Conservation (phyloP, 2,329 filamentous ascomycete genomes). For the Trichoderma endophyticum region DNA sequence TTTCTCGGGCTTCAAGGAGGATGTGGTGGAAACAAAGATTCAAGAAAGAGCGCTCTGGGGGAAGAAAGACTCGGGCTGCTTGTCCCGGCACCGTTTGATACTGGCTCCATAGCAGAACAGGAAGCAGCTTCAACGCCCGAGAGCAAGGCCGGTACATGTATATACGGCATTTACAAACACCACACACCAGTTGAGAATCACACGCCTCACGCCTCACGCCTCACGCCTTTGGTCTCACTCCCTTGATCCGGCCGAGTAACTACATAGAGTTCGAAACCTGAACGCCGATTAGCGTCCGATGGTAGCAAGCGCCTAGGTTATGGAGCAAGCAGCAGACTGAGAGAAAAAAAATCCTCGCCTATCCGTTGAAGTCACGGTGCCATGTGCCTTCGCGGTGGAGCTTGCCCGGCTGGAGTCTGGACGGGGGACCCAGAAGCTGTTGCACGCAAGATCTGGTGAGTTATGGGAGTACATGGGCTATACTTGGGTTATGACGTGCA, state of each 20-base stretch:
- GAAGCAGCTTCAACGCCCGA: slow-evolving; percentile 10
- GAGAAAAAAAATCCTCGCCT: slow-evolving; percentile 10
- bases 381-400: slow-evolving; percentile 18
- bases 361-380: slow-evolving; percentile 19
- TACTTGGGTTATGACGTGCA: slow-evolving; percentile 7
- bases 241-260: slow-evolving; percentile 4
- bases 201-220: background rate
- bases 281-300: slow-evolving; percentile 19
- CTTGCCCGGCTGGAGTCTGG: slow-evolving; percentile 4
- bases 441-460: slow-evolving; percentile 5
- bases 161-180: background rate
- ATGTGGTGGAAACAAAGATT: slow-evolving; percentile 1
- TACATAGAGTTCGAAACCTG: slow-evolving; percentile 10
- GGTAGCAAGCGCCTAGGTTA: slow-evolving; percentile 17
- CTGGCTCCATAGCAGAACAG: slow-evolving; percentile 17
- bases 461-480: slow-evolving; percentile 11
- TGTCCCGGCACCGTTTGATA: slow-evolving; percentile 1
- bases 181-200: background rate
- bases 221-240: background rate
- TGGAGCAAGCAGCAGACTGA: background rate
- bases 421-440: background rate
- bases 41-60: background rate
- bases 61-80: slow-evolving; percentile 11
- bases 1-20: background rate
- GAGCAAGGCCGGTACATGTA: slow-evolving; percentile 17